phyloP scores from a whole-genome alignment of 2,329 filamentous ascomycete species.

The Penicillium palitans region DNA sequence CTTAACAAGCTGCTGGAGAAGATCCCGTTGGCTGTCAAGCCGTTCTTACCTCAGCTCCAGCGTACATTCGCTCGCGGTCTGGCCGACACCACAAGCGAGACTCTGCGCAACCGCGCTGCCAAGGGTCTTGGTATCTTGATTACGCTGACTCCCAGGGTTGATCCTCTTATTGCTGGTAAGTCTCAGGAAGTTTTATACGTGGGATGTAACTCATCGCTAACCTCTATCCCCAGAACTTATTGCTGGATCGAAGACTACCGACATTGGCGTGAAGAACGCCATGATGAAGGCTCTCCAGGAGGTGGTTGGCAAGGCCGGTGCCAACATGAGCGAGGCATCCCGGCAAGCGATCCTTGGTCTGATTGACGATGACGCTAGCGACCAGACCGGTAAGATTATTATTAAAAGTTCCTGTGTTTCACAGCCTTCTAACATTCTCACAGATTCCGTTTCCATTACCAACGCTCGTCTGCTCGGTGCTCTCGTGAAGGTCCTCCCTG shows the following conservation, averaged over 20 bases:
- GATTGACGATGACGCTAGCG: conserved; percentile 81
- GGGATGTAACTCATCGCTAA: conserved; percentile 7
- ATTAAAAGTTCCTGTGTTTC: background rate
- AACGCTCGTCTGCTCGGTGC: conserved; percentile 88
- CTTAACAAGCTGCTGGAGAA: conserved; percentile 95
- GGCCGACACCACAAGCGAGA: conserved; percentile 87
- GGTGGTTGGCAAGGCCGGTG: conserved; percentile 90
- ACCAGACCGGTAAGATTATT: conserved; percentile 59
- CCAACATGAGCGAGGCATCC: conserved; percentile 91
- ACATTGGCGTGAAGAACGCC: conserved; percentile 83
- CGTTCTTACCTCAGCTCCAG: conserved; percentile 94
- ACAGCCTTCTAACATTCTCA: conserved; percentile 22
- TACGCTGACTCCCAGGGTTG: conserved; percentile 90
- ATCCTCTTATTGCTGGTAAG: conserved; percentile 74
- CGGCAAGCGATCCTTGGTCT: conserved; percentile 80
- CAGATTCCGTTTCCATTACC: conserved; percentile 75
- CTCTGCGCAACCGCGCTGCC: conserved; percentile 81
- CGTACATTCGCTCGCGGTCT: conserved; percentile 95
- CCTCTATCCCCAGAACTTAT: conserved; percentile 68
- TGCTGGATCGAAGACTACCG: conserved; percentile 88
- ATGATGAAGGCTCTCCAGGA: conserved; percentile 98
- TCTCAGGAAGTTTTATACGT: background rate
- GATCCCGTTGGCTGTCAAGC: conserved; percentile 92
- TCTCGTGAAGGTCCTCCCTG: conserved; percentile 79
- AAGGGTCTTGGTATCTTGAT: conserved; percentile 94